Conservation (phyloP, 1,284 basidiomycete species). For the Ustilago nuda region DNA sequence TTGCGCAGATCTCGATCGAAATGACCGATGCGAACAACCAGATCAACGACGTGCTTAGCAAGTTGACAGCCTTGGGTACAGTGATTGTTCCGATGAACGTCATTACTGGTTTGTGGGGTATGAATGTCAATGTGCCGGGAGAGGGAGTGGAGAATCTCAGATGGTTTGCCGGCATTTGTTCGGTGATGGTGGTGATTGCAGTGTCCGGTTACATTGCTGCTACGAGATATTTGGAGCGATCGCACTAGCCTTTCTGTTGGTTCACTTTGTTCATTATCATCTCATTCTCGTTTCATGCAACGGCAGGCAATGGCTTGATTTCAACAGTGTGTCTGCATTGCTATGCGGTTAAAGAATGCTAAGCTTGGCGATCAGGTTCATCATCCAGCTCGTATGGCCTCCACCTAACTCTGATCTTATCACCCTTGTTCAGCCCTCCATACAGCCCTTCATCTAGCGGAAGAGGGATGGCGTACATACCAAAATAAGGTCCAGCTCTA, state of each 20-base stretch:
- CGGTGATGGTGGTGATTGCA: constrained; percentile 65
- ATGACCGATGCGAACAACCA: constrained; percentile 95
- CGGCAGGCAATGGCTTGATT: too few species aligned
- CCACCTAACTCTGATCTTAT: constrained; percentile 40
- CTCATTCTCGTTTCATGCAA: neutral
- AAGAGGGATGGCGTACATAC: constrained; percentile 58
- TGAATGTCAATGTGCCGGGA: constrained; percentile 69
- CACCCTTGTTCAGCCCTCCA: constrained; percentile 29
- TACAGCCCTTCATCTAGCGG: constrained; percentile 26
- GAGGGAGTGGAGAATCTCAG: constrained; percentile 60
- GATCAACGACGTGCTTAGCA: constrained; percentile 99
- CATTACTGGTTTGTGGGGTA: constrained; percentile 69
- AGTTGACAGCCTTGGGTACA: constrained; percentile 96
- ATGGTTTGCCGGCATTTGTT: constrained; percentile 66
- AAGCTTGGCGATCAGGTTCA: constrained; percentile 26
- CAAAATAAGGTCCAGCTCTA: constrained; percentile 54
- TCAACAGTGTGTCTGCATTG: too few species aligned
- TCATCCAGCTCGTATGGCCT: constrained; percentile 32
- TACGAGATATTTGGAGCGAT: constrained; percentile 62
- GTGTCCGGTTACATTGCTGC: constrained; percentile 66
- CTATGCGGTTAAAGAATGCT: neutral
- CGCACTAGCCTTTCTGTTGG: constrained; percentile 17
- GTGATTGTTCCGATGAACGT: constrained; percentile 79
- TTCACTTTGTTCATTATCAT: neutral
- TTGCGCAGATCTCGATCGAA: constrained; percentile 68